phyloP scores from a whole-genome alignment of 2,329 filamentous ascomycete species.

The Apiospora phragmitis region DNA sequence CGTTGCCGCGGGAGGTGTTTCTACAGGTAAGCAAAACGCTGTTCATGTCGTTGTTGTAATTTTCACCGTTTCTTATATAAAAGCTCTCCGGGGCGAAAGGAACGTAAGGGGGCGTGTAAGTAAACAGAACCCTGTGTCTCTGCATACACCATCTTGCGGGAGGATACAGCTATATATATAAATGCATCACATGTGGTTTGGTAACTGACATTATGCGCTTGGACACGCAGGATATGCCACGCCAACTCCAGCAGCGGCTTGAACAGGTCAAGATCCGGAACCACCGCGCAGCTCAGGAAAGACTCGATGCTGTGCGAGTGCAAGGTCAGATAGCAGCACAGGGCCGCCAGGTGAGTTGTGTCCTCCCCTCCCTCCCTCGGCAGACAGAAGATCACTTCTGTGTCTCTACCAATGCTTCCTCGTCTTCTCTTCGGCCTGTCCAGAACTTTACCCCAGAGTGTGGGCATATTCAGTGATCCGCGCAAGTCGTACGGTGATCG shows the following conservation, averaged over 20 bases:
- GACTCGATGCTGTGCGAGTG: slow-evolving; percentile 8
- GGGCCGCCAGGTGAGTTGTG: slow-evolving; percentile 9
- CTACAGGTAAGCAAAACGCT: background rate
- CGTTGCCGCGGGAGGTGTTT: slow-evolving; percentile 11
- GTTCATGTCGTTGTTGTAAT: background rate
- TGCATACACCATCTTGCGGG: background rate
- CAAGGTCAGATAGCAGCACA: background rate
- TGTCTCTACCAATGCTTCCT: background rate
- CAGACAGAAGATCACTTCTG: background rate
- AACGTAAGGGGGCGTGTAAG: background rate
- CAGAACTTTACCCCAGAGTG: background rate
- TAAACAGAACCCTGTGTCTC: background rate
- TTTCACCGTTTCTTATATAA: background rate
- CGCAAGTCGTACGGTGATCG: background rate
- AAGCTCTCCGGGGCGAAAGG: no score
- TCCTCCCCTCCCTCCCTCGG: no score
- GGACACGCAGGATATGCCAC: background rate
- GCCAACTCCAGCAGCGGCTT: slow-evolving; percentile 9
- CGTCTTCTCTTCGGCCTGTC: background rate
- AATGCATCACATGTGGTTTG: background rate
- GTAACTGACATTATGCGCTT: background rate
- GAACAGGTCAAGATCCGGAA: slow-evolving; percentile 8
- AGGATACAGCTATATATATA: background rate
- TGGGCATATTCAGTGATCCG: background rate
- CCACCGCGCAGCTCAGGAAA: slow-evolving; percentile 11